phyloP scores from a whole-genome alignment of 257 asterid species.

The Solanum peruvianum region DNA sequence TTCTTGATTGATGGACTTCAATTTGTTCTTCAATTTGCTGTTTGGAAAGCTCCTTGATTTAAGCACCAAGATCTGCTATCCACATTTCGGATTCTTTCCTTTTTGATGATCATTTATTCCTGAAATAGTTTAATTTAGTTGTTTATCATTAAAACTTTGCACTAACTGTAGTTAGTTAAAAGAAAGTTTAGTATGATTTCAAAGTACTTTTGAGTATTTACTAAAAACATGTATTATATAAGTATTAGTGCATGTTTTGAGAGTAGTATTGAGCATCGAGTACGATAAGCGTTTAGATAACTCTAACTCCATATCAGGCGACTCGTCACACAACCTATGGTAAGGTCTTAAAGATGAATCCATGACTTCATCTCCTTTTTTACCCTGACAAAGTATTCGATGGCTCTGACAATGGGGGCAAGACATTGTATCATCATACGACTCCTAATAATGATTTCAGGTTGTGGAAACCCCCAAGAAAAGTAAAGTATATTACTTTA shows the following conservation, averaged over 20 bases:
- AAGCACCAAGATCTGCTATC: no score
- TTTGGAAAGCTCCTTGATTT: no score
- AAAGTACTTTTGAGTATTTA: background rate
- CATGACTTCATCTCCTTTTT: background rate
- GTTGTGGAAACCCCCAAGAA: background rate
- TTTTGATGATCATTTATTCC: no score
- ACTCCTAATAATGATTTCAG: background rate
- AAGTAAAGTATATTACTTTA: background rate
- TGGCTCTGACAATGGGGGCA: background rate
- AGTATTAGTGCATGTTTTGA: background rate
- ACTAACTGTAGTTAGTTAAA: background rate
- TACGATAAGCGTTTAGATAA: background rate
- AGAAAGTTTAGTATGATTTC: background rate
- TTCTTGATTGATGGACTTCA: no score
- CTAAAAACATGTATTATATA: background rate
- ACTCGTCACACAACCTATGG: background rate
- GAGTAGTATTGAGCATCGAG: background rate
- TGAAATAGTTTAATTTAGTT: no score
- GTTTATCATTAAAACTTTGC: no score
- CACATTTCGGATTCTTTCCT: no score
- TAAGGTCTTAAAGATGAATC: background rate
- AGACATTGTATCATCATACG: background rate
- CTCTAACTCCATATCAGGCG: background rate
- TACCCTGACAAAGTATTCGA: background rate
- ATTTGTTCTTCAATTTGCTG: no score